phyloP scores from a whole-genome alignment of 148 eudicot genomes.

The Bassia scoparia region DNA sequence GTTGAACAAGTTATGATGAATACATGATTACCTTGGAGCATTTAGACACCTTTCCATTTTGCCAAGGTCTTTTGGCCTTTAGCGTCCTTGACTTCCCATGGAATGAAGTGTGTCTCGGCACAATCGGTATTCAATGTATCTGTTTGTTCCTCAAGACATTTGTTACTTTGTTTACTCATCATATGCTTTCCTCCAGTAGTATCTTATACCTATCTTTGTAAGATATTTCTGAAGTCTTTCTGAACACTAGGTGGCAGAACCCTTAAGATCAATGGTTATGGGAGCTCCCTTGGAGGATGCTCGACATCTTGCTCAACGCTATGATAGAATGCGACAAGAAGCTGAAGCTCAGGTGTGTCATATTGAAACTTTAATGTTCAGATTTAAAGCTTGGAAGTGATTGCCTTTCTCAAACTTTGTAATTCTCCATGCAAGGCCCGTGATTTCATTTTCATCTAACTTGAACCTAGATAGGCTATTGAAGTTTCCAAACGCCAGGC shows the following conservation, averaged over 20 bases:
- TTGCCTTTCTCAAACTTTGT: conserved; percentile 2
- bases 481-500: conserved; percentile 90
- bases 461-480: conserved; percentile 83
- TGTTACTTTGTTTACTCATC: neutral
- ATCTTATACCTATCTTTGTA: neutral
- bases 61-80: neutral
- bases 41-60: neutral
- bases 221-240: conserved; percentile 1
- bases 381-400: neutral
- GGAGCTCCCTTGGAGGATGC: conserved; percentile 99
- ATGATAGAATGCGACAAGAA: conserved; percentile 95
- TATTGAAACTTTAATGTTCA: neutral
- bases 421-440: conserved; percentile 12
- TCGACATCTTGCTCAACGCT: conserved; percentile 96
- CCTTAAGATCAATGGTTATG: conserved; percentile 95
- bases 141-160: neutral
- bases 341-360: conserved; percentile 90
- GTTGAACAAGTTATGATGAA: neutral
- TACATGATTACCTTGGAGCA: neutral
- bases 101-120: neutral
- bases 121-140: neutral
- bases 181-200: neutral
- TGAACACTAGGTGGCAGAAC: conserved; percentile 76
- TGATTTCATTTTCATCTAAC: conserved; percentile 28
- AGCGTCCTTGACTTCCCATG: neutral